Evolutionary conservation across 2,329 filamentous ascomycete genomes (phyloP).

Genomic region (Diaporthe destruens): DNA sequence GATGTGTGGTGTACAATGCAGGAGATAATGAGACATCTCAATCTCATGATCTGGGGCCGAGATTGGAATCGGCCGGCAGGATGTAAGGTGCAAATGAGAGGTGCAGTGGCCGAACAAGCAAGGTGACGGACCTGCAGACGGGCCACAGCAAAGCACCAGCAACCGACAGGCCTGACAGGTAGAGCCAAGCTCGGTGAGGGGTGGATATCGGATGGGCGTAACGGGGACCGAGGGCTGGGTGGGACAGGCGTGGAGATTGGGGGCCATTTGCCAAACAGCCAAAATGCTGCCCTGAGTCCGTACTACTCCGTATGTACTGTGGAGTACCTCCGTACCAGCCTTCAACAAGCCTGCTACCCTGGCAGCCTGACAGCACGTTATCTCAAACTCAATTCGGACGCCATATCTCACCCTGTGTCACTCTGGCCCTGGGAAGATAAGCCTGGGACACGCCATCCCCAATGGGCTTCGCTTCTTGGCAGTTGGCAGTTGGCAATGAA

Average conservation of each 20-base stretch:
- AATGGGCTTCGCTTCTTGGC: conserved; percentile 5
- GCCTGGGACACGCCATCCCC: neutral
- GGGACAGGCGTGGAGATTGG: neutral
- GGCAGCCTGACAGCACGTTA: conserved; percentile 23
- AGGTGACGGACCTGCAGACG: conserved; percentile 13
- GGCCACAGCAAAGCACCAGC: neutral
- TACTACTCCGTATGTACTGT: no score
- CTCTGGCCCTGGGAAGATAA: conserved; percentile 3
- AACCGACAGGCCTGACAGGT: no score
- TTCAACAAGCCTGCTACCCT: no score
- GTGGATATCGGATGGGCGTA: conserved; percentile 15
- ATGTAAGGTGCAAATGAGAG: conserved; percentile 2
- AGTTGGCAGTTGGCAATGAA: neutral
- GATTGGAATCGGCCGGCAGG: conserved; percentile 10
- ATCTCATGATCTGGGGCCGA: conserved; percentile 10
- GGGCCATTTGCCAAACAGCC: neutral
- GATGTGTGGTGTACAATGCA: neutral
- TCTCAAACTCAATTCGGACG: conserved; percentile 34
- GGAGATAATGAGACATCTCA: conserved; percentile 4
- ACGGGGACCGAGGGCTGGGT: no score
- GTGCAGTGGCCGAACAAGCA: no score
- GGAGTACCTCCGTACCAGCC: no score
- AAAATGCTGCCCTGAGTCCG: neutral
- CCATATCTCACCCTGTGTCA: neutral
- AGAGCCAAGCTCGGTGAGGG: neutral